Percentiles rank a stretch among this genome's conserved stretches.
Conservation (phyloP, 2,329 filamentous ascomycete species). For the Fusarium sp. region DNA sequence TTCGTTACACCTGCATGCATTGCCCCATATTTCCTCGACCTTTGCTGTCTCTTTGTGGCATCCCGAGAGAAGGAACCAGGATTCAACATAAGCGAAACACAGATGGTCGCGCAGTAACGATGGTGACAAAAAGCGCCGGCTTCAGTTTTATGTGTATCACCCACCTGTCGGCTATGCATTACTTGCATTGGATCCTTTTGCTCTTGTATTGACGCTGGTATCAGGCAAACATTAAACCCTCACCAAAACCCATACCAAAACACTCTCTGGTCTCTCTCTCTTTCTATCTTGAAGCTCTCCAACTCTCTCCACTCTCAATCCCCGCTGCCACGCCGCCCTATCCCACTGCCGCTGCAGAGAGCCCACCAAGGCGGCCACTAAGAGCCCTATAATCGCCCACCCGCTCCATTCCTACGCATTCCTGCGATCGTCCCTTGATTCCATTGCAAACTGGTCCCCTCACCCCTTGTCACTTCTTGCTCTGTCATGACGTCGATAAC, state of each 20-base stretch:
- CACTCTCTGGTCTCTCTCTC: background rate
- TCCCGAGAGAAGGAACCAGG: constrained; percentile 28
- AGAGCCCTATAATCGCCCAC: constrained; percentile 38
- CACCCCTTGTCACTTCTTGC: constrained; percentile 6
- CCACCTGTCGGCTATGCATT: background rate
- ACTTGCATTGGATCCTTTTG: constrained; percentile 2
- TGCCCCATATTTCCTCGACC: constrained; percentile 17
- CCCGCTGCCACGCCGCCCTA: constrained; percentile 20
- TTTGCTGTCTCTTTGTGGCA: constrained; percentile 30
- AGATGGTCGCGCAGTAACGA: constrained; percentile 12
- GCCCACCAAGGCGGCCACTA: constrained; percentile 36
- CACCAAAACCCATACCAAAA: background rate
- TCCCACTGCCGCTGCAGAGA: constrained; percentile 18
- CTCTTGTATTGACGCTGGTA: background rate
- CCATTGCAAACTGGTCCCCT: constrained; percentile 9
- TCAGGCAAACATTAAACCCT: background rate
- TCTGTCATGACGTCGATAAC: constrained; percentile 25
- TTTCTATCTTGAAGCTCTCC: background rate
- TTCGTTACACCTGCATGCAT: constrained; percentile 35
- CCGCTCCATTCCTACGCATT: constrained; percentile 36
- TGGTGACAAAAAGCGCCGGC: background rate
- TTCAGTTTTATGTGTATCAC: constrained; percentile 9
- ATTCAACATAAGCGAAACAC: constrained; percentile 24
- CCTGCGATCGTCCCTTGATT: constrained; percentile 31
- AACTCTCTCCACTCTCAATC: constrained; percentile 17